Percentiles rank a stretch among this genome's conserved stretches.
These are phyloP conservation scores for Maudiozyma serrabonitensis DNA, from an alignment of 805 yeast species.

Conservation along the genomic window DNA sequence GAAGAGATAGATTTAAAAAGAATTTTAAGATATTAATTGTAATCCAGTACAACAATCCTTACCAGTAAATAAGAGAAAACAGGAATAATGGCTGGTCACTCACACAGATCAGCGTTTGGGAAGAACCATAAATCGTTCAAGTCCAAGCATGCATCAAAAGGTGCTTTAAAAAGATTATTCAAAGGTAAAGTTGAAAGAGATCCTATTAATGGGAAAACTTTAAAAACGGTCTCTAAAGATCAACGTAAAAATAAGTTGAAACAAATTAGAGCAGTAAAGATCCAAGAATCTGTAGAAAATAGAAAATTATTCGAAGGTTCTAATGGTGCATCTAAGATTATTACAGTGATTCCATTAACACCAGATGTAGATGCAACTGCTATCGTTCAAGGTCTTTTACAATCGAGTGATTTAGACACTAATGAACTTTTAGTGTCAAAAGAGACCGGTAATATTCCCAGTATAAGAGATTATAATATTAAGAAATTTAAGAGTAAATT, in stretches of 20 bases:
- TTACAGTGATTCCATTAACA: conserved; percentile 74
- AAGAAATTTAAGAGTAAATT: conserved; percentile 65
- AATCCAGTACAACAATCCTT: too few species aligned
- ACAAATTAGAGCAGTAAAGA: conserved; percentile 70
- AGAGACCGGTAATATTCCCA: conserved; percentile 28
- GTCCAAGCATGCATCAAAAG: conserved; percentile 82
- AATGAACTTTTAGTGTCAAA: conserved; percentile 28
- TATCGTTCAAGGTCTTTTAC: conserved; percentile 44
- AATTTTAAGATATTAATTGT: neutral
- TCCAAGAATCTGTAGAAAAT: conserved; percentile 44
- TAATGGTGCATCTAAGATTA: conserved; percentile 72
- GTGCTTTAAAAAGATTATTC: conserved; percentile 66
- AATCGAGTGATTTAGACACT: conserved; percentile 28
- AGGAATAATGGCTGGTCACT: conserved; percentile 56
- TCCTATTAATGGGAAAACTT: conserved; percentile 28
- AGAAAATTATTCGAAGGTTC: conserved; percentile 72
- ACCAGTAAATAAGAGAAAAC: neutral
- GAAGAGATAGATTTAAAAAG: too few species aligned
- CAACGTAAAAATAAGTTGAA: conserved; percentile 72
- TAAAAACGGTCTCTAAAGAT: conserved; percentile 33
- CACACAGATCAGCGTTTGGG: conserved; percentile 78
- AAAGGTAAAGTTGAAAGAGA: conserved; percentile 85
- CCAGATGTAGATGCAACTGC: conserved; percentile 51
- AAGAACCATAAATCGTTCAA: conserved; percentile 85
- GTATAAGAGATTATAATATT: conserved; percentile 44